Base-by-base conservation (phyloP, 176 grass and related monocot species). In the Puya raimondii region DNA sequence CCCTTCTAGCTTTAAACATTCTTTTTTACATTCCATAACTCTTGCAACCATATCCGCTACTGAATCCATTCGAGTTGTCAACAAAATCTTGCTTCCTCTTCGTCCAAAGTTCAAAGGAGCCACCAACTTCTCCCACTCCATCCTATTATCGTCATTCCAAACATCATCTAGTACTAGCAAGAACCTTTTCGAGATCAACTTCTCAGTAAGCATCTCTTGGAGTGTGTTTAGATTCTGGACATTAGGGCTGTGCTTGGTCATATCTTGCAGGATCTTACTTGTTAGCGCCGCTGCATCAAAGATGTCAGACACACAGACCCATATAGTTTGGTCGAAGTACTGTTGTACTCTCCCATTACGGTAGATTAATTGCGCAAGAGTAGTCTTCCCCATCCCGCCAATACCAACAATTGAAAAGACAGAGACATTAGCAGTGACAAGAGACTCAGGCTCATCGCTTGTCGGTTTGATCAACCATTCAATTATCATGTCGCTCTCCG, bases 121-220 rank as follows among this genome's bases (percentile, higher is more conserved):
- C 49, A 74, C 2, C 3, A 63, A 49, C 27, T 61, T 75, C 18
- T 69, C 25, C 64, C 70, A 81, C 63, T 63, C 64, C 1, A 12
- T 50, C 7, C 18, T n/a, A 0, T 18, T 51, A 0, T 79, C 33
- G 9, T 79, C 67, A 9, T 59, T 51, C 76, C 76, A 79, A 18
- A 81, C 20, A 70, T 81, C 79, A 81, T 75, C 79, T 11, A 81
- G 47, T 11, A 81, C 64, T 11, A 81, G 47, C 33, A 81, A 12
- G 12, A 76, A 82, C 53, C 63, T 83, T 29, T 77, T 67, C 6
- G 9, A 16, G 15, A 33, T 25, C 2, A 63, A 29, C 3, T 58
- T 51, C 3, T 78, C 66, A 2, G 49, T 27, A 21, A 78, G 52
- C n/a, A 15, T 78, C 56, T 15, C 29, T 17, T 78, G 75, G 2